Conservation (phyloP, 148 eudicot species). For the Rhododendron williamsianum region DNA sequence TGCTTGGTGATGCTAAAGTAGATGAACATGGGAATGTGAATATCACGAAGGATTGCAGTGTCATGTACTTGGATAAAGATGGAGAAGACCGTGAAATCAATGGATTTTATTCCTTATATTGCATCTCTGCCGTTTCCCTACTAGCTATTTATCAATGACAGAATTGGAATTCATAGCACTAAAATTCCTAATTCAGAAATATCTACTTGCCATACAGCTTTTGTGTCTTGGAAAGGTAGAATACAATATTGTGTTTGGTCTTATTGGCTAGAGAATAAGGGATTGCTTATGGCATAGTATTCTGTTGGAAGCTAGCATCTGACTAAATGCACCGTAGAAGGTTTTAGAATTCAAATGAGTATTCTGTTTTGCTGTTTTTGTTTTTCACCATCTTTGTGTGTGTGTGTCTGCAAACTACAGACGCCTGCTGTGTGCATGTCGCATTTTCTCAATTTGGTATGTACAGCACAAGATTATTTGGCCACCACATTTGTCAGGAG, state of each 20-base stretch:
- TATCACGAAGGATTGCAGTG: constrained; percentile 56
- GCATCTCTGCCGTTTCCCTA: not conserved
- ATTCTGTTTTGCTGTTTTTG: not conserved
- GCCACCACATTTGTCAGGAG: not conserved
- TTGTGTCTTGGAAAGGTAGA: not conserved
- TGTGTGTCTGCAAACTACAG: not conserved
- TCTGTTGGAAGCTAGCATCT: not conserved
- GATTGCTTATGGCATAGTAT: not conserved
- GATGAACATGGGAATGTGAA: constrained; percentile 82
- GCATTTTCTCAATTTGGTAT: not conserved
- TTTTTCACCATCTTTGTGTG: not conserved
- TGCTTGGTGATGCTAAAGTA: constrained; percentile 90
- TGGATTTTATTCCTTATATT: constrained; percentile 22
- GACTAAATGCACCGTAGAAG: not conserved
- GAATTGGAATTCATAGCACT: not conserved
- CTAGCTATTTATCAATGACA: not conserved
- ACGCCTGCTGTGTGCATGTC: not conserved
- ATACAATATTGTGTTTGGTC: not conserved
- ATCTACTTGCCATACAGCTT: not conserved
- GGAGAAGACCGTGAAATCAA: constrained; percentile 93
- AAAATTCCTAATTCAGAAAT: not conserved
- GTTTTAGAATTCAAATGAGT: not conserved
- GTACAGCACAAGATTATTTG: not conserved
- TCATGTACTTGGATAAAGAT: constrained; percentile 84
- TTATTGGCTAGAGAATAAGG: not conserved